Evolutionary conservation across 805 yeast species (phyloP), one percentile per base, ranked within the genome.

Genomic region (Candida multigemmis): DNA sequence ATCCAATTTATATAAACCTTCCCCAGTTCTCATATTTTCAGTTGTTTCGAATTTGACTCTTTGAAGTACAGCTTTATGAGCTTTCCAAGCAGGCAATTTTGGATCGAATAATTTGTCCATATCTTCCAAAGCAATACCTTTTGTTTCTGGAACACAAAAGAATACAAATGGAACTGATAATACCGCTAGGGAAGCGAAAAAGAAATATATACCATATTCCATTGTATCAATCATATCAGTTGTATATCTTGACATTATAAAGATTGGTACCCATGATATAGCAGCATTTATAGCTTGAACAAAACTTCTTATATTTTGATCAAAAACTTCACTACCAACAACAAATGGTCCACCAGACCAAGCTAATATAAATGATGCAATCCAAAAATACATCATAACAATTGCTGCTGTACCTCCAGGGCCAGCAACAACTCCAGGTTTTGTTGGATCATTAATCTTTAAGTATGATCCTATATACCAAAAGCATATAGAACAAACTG

Each of bases 261-360:
- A 56, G 21, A 56, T 53, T 7, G 61, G 60, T 14, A 55, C 49
- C 64, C 62, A 56, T 19, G 56, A 50, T 14, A 53, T 54, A 8
- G 62, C 61, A 3, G 62, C 60, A 36, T 55, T 55, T 30, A 56
- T 53, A 30, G 60, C 60, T 38, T 55, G 61, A 19, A 52, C 58
- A 27, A 58, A 56, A 12, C 60, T 48, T 26, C 65, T 40, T 35
- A 58, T 53, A 29, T 57, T 56, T 35, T 55, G 61, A 40, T 56
- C 62, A 34, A 55, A 58, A 4, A 57, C 50, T 33, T 58, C 65
- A 22, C 53, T 34, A 3, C 64, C 63, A 20, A 56, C 53, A 13
- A 58, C 61, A 37, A 52, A 58, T 5, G 63, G 65, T 12, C 61
- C 61, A 1, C 58, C 61, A 5, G 58, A 50, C 64, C 63, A 57